Evolutionary conservation across 1,139 yeast genomes (phyloP), one percentile per base, ranked within the genome.

Genomic region (Nadsonia commutata): DNA sequence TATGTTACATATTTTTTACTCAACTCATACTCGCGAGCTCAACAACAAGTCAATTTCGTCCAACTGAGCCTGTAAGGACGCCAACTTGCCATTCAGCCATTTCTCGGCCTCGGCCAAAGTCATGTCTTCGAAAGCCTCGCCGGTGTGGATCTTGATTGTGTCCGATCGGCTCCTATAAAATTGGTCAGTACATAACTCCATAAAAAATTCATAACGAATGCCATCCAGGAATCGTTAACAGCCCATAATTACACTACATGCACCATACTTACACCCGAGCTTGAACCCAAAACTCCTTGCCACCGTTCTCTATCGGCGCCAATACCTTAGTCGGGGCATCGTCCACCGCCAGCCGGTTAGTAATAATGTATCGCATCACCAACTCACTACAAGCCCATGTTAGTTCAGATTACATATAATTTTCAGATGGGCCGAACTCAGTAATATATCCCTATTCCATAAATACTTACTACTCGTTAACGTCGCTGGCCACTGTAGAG

Each of bases 251-350:
- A n/a, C n/a, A n/a, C n/a, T n/a, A n/a, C n/a, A n/a, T n/a, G n/a
- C n/a, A n/a, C n/a, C n/a, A n/a, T 16, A 27, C 33, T 27, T 27
- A 27, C 33, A 27, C 33, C 22, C 38, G 37, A 16, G 43, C 33
- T 22, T 41, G 38, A 17, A 41, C 40, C 43, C 43, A 41, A 38
- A 41, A 41, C 19, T 41, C 43, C 40, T 20, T 31, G 17, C 43
- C 43, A 3, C 43, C 43, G 18, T 41, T 31, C 13, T 39, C 40
- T 37, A 41, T 31, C 16, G 43, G 43, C 3, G 43, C 31, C 9
- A 41, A 39, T 40, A 41, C 27, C 7, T 36, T 41, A 8, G 31
- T 40, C 11, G 43, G 43, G 18, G 22, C 38, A 16, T 23, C 38
- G 11, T 37, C 43, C 6, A 33, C 20, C 31, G 37, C n/a, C 22